These are phyloP conservation scores for Neofusicoccum kwambonambiense DNA, from an alignment of 2,329 filamentous ascomycete species.

Conservation along the genomic window DNA sequence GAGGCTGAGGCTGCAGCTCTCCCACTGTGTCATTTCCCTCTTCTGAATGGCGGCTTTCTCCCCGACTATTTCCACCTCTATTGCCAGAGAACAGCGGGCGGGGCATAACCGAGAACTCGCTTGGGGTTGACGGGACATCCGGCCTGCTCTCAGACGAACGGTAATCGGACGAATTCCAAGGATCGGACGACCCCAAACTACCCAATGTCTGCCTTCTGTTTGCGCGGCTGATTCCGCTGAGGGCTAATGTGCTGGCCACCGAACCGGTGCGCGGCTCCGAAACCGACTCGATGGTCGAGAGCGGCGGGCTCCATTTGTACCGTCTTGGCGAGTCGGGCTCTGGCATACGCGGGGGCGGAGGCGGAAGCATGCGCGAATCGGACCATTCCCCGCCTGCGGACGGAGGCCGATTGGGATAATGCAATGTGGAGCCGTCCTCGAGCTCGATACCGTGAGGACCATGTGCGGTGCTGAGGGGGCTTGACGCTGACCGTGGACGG, in stretches of 20 bases:
- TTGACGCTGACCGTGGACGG: slow-evolving; percentile 23
- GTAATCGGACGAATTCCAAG: slow-evolving; percentile 11
- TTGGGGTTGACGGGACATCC: slow-evolving; percentile 25
- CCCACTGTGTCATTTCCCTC: slow-evolving; percentile 41
- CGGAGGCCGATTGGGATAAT: slow-evolving; percentile 36
- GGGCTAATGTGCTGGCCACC: slow-evolving; percentile 13
- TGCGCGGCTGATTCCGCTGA: slow-evolving; percentile 13
- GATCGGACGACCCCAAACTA: slow-evolving; percentile 35
- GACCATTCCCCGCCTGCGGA: slow-evolving; percentile 37
- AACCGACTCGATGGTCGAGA: slow-evolving; percentile 30
- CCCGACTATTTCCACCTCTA: slow-evolving; percentile 21
- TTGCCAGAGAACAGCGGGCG: slow-evolving; percentile 36
- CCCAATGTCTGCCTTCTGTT: slow-evolving; percentile 34
- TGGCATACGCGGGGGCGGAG: slow-evolving; percentile 40
- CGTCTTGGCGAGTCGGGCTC: slow-evolving; percentile 28
- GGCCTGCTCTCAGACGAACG: slow-evolving; percentile 18
- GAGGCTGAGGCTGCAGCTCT: slow-evolving; percentile 38
- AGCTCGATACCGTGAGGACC: slow-evolving; percentile 30
- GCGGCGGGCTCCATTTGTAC: slow-evolving; percentile 41
- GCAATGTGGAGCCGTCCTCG: slow-evolving; percentile 34
- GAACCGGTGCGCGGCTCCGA: slow-evolving; percentile 15
- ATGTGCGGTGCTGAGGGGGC: slow-evolving; percentile 16
- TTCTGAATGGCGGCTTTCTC: slow-evolving; percentile 33
- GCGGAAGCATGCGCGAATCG: slow-evolving; percentile 33
- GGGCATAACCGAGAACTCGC: slow-evolving; percentile 36